These are phyloP conservation scores for Chondrostereum purpureum DNA, from an alignment of 1,284 basidiomycete species.

Conservation along the genomic window DNA sequence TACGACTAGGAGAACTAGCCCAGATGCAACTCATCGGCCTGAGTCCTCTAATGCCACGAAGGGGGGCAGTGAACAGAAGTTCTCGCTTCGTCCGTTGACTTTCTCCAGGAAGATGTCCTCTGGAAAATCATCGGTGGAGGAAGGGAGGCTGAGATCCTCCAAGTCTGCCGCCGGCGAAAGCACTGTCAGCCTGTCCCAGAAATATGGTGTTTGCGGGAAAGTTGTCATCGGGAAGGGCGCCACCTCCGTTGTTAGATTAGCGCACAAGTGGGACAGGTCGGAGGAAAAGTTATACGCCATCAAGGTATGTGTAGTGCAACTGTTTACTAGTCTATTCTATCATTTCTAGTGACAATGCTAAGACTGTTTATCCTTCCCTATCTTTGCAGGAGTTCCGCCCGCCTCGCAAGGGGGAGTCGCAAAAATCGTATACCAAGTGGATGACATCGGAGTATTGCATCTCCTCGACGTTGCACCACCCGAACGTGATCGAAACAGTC, in stretches of 20 bases:
- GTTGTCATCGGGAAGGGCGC: not conserved
- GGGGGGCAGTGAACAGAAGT: no score
- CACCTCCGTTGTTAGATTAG: not conserved
- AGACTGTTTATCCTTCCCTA: conserved; percentile 1
- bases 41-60: no score
- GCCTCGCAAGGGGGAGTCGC: conserved; percentile 94
- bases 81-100: no score
- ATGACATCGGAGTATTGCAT: conserved; percentile 99
- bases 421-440: conserved; percentile 99
- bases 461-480: conserved; percentile 92
- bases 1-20: no score
- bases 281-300: conserved; percentile 99
- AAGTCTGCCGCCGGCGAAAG: conserved; percentile 59
- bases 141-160: no score
- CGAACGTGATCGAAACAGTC: conserved; percentile 97
- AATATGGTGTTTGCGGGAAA: not conserved
- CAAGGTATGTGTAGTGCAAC: conserved; percentile 56
- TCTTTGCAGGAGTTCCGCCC: conserved; percentile 85
- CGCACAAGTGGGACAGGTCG: not conserved
- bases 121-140: no score
- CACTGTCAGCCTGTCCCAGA: conserved; percentile 58
- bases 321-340: conserved; percentile 3
- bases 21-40: no score
- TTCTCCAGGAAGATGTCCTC: no score
- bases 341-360: not conserved